Conservation (phyloP, 163 green algal genomes). For the Chlorella variabilis region DNA sequence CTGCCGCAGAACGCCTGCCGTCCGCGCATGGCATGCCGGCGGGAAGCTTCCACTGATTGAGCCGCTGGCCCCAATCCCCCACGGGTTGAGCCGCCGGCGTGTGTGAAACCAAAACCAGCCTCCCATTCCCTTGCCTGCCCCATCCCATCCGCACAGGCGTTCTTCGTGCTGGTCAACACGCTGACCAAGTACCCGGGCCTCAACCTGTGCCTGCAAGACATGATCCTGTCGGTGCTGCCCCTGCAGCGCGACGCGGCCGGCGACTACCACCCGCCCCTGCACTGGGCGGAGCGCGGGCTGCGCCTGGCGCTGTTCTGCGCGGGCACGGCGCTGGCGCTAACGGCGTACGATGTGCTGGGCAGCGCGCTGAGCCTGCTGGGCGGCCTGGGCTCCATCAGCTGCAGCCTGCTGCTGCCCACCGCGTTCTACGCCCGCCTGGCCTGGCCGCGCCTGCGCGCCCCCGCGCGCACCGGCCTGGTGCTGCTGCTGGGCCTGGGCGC, state of each 20-base stretch:
- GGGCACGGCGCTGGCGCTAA: background rate
- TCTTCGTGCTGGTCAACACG: conserved; percentile 35
- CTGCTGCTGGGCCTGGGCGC: conserved; percentile 3
- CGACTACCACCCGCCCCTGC: background rate
- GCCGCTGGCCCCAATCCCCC: too few species aligned
- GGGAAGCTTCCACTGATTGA: too few species aligned
- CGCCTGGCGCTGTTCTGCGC: conserved; percentile 16
- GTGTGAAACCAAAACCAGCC: too few species aligned
- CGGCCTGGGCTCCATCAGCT: conserved; percentile 53
- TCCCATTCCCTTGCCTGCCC: too few species aligned
- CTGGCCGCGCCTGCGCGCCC: background rate
- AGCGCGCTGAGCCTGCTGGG: conserved; percentile 56
- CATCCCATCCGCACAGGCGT: conserved; percentile 14
- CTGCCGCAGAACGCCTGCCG: too few species aligned
- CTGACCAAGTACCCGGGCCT: conserved; percentile 36
- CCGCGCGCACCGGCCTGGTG: background rate
- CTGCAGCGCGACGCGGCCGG: background rate
- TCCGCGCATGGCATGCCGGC: too few species aligned
- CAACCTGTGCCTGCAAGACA: conserved; percentile 20
- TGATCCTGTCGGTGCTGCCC: conserved; percentile 16
- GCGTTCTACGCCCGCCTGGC: conserved; percentile 52
- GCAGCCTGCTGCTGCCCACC: conserved; percentile 46
- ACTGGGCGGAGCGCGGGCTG: background rate
- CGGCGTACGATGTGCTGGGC: conserved; percentile 42
- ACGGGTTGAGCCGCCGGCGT: too few species aligned